phyloP scores from a whole-genome alignment of 768 basidiomycete species.

The Amanita phalloides region DNA sequence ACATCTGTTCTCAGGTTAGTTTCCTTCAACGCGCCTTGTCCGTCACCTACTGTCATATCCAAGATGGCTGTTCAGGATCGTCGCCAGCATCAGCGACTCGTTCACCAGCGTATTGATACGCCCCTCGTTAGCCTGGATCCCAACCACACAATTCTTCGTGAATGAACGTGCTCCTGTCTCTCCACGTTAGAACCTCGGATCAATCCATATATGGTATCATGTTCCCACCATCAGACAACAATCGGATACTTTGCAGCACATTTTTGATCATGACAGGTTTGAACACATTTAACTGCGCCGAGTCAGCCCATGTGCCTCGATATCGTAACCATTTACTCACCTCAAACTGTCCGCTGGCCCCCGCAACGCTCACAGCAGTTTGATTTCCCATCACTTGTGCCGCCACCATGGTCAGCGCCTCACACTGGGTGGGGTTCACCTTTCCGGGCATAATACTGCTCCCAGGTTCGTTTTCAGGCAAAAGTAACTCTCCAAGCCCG shows the following conservation, averaged over 20 bases:
- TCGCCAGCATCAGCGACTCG: conserved; percentile 96
- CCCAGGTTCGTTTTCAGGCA: conserved; percentile 98
- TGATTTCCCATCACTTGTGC: conserved; percentile 99
- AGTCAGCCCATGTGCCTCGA: conserved; percentile 1
- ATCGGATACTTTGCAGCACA: conserved; percentile 88
- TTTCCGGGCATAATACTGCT: conserved; percentile 99
- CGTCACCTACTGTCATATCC: conserved; percentile 87
- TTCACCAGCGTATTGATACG: conserved; percentile 82
- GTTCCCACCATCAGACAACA: conserved; percentile 74
- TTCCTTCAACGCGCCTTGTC: conserved; percentile 3
- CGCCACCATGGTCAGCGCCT: conserved; percentile 97
- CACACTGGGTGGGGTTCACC: conserved; percentile 99
- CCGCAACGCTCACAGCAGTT: conserved; percentile 83
- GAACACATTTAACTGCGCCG: conserved; percentile 84
- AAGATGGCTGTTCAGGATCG: conserved; percentile 89
- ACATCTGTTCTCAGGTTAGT: conserved; percentile 54
- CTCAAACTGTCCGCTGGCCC: conserved; percentile 96
- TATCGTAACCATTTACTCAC: conserved; percentile 26
- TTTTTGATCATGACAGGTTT: conserved; percentile 99
- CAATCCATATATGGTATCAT: conserved; percentile 12
- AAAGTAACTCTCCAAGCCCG: conserved; percentile 86
- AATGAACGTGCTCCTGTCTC: conserved; percentile 74
- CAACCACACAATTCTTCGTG: conserved; percentile 94
- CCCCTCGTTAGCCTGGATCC: conserved; percentile 94
- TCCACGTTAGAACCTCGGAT: conserved; percentile 6